phyloP scores from a whole-genome alignment of 768 basidiomycete genomes.

The Lactarius vividus region DNA sequence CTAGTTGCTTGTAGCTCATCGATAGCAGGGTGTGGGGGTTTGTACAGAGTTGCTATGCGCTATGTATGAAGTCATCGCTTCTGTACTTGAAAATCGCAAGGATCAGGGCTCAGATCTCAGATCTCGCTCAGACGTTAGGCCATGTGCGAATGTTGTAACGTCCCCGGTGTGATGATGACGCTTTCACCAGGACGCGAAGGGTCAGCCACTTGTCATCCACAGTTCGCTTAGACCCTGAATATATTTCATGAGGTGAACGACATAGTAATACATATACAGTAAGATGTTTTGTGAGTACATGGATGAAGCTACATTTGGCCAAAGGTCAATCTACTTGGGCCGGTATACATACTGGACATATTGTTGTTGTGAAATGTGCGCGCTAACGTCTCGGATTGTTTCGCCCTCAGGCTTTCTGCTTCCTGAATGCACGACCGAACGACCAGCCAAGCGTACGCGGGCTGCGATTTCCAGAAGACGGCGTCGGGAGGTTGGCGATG shows the following conservation, averaged over 20 bases:
- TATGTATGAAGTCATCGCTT: background rate
- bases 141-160: background rate
- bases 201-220: background rate
- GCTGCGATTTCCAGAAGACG: slow-evolving; percentile 1
- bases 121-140: no score
- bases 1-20: no score
- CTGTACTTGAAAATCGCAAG: background rate
- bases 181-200: no score
- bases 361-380: background rate
- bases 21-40: no score
- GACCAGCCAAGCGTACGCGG: slow-evolving; percentile 10
- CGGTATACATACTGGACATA: background rate
- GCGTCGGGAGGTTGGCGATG: background rate
- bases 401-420: slow-evolving; percentile 11
- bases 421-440: slow-evolving; percentile 15
- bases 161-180: background rate
- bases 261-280: background rate
- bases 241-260: background rate
- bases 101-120: no score
- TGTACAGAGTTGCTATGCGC: no score
- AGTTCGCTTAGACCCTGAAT: background rate
- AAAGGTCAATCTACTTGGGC: background rate
- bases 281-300: background rate
- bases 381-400: background rate
- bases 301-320: background rate